These are phyloP conservation scores for Botrytis hyacinthi DNA, from an alignment of 2,329 filamentous ascomycete species.

Conservation along the genomic window DNA sequence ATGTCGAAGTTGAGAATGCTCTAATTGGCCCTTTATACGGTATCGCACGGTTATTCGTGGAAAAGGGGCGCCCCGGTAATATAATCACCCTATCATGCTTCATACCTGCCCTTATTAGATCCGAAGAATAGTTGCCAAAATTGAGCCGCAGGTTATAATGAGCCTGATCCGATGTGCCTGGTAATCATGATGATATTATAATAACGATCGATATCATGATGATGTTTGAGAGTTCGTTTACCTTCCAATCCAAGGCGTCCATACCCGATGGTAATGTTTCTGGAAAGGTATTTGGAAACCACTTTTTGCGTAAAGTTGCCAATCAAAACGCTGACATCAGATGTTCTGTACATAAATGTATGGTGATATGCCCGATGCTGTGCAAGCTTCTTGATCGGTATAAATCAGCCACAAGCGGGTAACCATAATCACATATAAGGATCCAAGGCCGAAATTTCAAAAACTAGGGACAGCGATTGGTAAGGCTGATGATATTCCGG, in stretches of 20 bases:
- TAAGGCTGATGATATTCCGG: constrained; percentile 22
- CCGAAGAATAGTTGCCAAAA: neutral
- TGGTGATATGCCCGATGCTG: constrained; percentile 1
- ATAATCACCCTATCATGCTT: neutral
- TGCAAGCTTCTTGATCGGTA: constrained; percentile 16
- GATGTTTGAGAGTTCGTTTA: constrained; percentile 7
- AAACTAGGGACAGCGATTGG: constrained; percentile 18
- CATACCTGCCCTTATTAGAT: neutral
- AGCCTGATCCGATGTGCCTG: neutral
- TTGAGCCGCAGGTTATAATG: neutral
- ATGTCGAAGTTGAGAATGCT: neutral
- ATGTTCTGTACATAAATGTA: neutral
- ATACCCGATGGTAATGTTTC: neutral
- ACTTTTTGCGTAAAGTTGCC: constrained; percentile 15
- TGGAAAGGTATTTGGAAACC: neutral
- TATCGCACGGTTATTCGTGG: neutral
- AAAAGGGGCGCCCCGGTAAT: neutral
- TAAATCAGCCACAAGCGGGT: constrained; percentile 6
- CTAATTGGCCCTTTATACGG: constrained; percentile 11
- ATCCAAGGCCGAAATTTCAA: neutral
- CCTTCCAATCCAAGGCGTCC: constrained; percentile 9
- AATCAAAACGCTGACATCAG: constrained; percentile 2
- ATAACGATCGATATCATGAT: neutral
- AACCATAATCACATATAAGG: neutral
- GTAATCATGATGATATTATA: neutral